Evolutionary conservation across 1,284 basidiomycete genomes (phyloP), one percentile per base, ranked within the genome.

Genomic region (Pyrrhoderma lamaoense): DNA sequence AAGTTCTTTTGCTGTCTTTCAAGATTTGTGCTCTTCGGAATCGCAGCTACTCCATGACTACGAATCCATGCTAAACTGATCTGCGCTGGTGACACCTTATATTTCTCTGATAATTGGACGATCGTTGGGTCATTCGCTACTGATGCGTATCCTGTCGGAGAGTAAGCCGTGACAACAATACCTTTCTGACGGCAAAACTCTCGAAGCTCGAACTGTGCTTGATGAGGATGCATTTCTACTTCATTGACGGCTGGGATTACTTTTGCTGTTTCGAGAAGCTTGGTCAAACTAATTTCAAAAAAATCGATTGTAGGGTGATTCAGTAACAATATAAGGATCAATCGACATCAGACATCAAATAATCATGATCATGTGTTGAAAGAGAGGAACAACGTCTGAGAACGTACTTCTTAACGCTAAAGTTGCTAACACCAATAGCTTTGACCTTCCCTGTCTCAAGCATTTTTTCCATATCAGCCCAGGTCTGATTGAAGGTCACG

Each of bases 391-490:
- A 40, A 40, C n/a, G n/a, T n/a, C n/a, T n/a, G n/a, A n/a, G n/a
- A n/a, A 22, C 49, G 18, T 19, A 55, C 53, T 51, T 55, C 19
- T 55, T 55, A 3, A 51, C 49, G 34, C 53, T 47, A 46, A 54
- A 45, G 27, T 51, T 47, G 43, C 60, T 50, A 58, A 55, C 61
- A 8, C 75, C 75, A 54, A 78, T 77, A 2, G 73, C 69, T 60
- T 68, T 70, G 40, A 70, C 71, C 62, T 72, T 74, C 43, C 70
- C 71, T 11, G 62, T 16, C 25, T 56, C 64, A 45, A 69, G 62
- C 0, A 72, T 54, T 51, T 68, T 70, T 63, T 77, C 77, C 74
- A 76, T 76, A 51, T 72, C 69, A 22, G 63, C 62, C 77, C 77
- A 80, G 0, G 76, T 77, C 46, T 78, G 64, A 52, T 64, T 63